Evolutionary conservation across 495 filamentous ascomycete genomes (phyloP), one percentile per base, ranked within the genome.

Genomic region (Penicillium antarcticum): DNA sequence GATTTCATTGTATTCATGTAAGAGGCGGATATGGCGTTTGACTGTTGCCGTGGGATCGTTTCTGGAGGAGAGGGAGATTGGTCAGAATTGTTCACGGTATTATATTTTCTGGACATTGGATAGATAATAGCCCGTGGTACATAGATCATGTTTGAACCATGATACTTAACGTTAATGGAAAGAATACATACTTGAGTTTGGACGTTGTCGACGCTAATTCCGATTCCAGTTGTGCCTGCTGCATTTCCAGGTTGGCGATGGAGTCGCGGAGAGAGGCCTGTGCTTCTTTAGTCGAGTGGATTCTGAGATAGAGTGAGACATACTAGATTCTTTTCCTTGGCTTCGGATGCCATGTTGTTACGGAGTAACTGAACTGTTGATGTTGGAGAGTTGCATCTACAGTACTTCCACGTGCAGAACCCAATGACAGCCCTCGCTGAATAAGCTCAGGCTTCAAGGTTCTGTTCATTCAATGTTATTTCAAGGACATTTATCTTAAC

Each of bases 1-100:
- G 58, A 91, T 83, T 53, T 89, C 88, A 65, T 92, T 92, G 73
- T 91, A 91, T 45, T 83, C 72, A 59, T 89, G 86, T 6, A 92
- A 69, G 1, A 85, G 73, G 49, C 70, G 72, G 56, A 90, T 89
- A 65, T 91, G 87, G 6, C 64, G 71, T 42, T 84, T 76, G 21
- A 89, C 80, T 8, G 78, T 73, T n/a, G 61, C 59, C 49, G 74
- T 53, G 5, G 67, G 61, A 41, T 70, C 65, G 40, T 63, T 50
- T 34, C 70, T 68, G 18, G 8, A n/a, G 16, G 35, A 26, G 37
- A 26, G 40, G 39, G 3, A 48, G 34, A 11, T 41, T 13, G 8
- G 23, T 48, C 26, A 37, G 34, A 40, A 40, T 24, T 19, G 13
- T 40, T 39, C 21, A n/a, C 45, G 10, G 6, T 29, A 7, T 8